Conservation (phyloP, 345 rosid species). For the Lumnitzera racemosa region DNA sequence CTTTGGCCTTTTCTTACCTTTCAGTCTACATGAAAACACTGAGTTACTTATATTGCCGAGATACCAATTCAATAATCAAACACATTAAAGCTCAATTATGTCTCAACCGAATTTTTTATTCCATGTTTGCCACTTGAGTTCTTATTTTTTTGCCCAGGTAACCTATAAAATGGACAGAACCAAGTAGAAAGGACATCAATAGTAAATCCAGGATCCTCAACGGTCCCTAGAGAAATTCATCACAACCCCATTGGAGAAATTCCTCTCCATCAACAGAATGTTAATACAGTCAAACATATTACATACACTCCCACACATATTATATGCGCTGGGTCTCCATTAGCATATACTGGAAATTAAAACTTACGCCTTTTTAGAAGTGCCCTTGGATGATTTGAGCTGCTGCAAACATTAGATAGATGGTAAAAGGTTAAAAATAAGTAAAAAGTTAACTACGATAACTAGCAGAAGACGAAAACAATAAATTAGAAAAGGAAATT, state of each 20-base stretch:
- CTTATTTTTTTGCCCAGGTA: slow-evolving; percentile 40
- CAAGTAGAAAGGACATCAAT: background rate
- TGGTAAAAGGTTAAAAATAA: slow-evolving; percentile 13
- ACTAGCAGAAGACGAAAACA: too few species aligned
- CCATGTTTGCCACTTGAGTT: slow-evolving; percentile 23
- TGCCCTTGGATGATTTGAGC: slow-evolving; percentile 31
- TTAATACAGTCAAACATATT: too few species aligned
- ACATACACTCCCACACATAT: too few species aligned
- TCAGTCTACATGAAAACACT: slow-evolving; percentile 33
- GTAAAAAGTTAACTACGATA: background rate
- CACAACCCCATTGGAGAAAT: too few species aligned
- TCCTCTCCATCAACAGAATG: too few species aligned
- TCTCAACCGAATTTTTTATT: slow-evolving; percentile 36
- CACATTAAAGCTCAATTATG: slow-evolving; percentile 36
- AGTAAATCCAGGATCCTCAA: too few species aligned
- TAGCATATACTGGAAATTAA: slow-evolving; percentile 5
- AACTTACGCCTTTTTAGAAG: slow-evolving; percentile 48
- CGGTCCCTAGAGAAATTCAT: too few species aligned
- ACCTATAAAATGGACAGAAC: slow-evolving; percentile 33
- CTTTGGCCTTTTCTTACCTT: slow-evolving; percentile 85
- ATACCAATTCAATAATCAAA: slow-evolving; percentile 1
- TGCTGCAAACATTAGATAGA: slow-evolving; percentile 39
- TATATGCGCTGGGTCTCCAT: too few species aligned
- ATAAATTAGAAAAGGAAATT: too few species aligned
- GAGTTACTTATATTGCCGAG: slow-evolving; percentile 10